phyloP scores from a whole-genome alignment of 1,284 basidiomycete species.

The Kwoniella shivajii region DNA sequence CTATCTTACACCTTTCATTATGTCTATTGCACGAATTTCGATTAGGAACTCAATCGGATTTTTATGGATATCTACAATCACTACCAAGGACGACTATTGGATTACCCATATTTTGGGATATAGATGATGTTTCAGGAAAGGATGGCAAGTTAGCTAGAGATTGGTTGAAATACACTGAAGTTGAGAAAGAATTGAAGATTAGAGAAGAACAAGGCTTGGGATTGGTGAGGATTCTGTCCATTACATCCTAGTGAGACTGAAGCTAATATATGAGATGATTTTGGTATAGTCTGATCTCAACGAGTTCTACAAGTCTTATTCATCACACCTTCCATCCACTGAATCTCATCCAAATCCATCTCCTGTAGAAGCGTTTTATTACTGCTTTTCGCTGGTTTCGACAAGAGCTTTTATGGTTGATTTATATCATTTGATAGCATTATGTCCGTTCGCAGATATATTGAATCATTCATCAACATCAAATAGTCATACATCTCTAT shows the following conservation, averaged over 20 bases:
- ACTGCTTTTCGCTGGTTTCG: slow-evolving; percentile 77
- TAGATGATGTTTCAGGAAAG: slow-evolving; percentile 19
- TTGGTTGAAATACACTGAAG: slow-evolving; percentile 50
- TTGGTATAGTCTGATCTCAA: slow-evolving; percentile 35
- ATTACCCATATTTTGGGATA: slow-evolving; percentile 51
- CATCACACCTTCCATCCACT: slow-evolving; percentile 32
- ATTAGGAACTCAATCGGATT: slow-evolving; percentile 40
- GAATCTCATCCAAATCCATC: slow-evolving; percentile 25
- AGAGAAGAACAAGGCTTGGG: slow-evolving; percentile 39
- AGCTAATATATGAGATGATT: not conserved
- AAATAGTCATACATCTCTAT: slow-evolving; percentile 32
- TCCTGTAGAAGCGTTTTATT: slow-evolving; percentile 62
- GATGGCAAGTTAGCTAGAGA: slow-evolving; percentile 37
- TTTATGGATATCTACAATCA: slow-evolving; percentile 51
- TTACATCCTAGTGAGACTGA: not conserved
- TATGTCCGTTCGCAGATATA: slow-evolving; percentile 88
- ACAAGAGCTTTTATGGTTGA: slow-evolving; percentile 87
- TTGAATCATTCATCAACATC: slow-evolving; percentile 68
- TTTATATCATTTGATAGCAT: slow-evolving; percentile 76
- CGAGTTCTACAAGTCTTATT: slow-evolving; percentile 32
- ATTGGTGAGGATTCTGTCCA: slow-evolving; percentile 31
- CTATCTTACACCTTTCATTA: slow-evolving; percentile 49
- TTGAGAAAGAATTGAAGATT: slow-evolving; percentile 38
- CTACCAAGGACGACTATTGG: slow-evolving; percentile 45
- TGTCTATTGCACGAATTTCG: slow-evolving; percentile 53